Conservation (phyloP, 129 eudicot species). For the carrot (Daucus carota) region DNA sequence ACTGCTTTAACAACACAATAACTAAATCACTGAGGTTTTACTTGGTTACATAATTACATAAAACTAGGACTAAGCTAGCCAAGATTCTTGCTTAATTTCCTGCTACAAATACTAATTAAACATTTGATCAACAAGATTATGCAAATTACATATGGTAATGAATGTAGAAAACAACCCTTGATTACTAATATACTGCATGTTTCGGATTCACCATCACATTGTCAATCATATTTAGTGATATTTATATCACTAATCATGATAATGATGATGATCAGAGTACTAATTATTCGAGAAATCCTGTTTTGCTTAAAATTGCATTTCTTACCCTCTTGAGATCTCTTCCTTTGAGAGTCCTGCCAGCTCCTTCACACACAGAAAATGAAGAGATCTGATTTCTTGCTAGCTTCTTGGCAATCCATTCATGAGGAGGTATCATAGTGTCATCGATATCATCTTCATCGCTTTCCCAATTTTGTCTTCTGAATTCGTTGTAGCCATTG, state of each 20-base stretch:
- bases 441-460: slow-evolving; percentile 30
- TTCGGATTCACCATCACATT: slow-evolving; percentile 10
- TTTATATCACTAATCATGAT: slow-evolving; percentile 28
- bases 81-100: neutral
- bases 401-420: slow-evolving; percentile 68
- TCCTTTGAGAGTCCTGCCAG: slow-evolving; percentile 87
- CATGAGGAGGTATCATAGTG: slow-evolving; percentile 72
- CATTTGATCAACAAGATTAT: neutral
- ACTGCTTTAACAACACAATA: too few species aligned
- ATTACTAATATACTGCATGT: neutral
- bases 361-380: slow-evolving; percentile 94
- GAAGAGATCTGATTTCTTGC: slow-evolving; percentile 62
- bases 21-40: too few species aligned
- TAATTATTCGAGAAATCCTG: slow-evolving; percentile 64
- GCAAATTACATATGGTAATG: neutral
- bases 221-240: slow-evolving; percentile 33
- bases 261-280: slow-evolving; percentile 10
- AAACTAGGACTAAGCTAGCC: too few species aligned
- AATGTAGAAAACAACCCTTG: neutral
- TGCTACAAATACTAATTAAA: neutral
- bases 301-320: slow-evolving; percentile 60
- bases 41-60: too few species aligned
- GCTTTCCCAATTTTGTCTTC: slow-evolving; percentile 23
- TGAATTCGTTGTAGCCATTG: slow-evolving; percentile 17
- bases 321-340: slow-evolving; percentile 85